Evolutionary conservation across 257 asterid species (phyloP), one percentile per base, ranked within the genome.

Genomic region (Datura wrightii): DNA sequence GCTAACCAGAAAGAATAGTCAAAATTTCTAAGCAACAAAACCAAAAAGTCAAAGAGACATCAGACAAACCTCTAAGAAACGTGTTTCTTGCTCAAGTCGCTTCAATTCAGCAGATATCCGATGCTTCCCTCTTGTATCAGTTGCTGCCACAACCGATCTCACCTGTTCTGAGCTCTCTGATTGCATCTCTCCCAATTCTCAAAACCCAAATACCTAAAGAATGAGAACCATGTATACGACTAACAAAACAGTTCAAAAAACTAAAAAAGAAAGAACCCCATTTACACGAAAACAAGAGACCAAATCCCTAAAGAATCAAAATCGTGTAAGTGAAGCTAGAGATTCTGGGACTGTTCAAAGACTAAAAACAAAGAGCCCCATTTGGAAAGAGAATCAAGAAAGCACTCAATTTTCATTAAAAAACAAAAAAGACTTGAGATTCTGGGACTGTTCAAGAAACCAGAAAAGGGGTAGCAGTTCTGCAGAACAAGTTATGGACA

Each of bases 1-100:
- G 41, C 60, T 24, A 74, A 76, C 2, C 42, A 76, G n/a, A 46
- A 19, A 48, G 9, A 74, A 74, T 11, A 19, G n/a, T 82, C 72
- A 84, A 63, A 70, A 41, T 70, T 70, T 18, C 5, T 5, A 82
- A 11, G n/a, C n/a, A 24, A 53, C 50, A 69, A 62, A 34, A 19
- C 36, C 59, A 83, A 79, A 66, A 39, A 14, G 19, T 66, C 46
- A 36, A n/a, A 79, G 6, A 53, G 36, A 78, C 74, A 81, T 85
- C 70, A 46, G 11, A 83, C 86, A 67, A 36, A 94, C 99, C 98
- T 96, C 98, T 90, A 96, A 89, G 87, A 92, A 94, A 59, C 98
- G 95, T 85, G 95, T 84, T 90, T 96, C 99, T 90, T 96, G 99
- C 89, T 94, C 99, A 83, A 94, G 93, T 72, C 98, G 93, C 92